Evolutionary conservation across 345 rosid genomes (phyloP).

Genomic region (Physaria fendleri): DNA sequence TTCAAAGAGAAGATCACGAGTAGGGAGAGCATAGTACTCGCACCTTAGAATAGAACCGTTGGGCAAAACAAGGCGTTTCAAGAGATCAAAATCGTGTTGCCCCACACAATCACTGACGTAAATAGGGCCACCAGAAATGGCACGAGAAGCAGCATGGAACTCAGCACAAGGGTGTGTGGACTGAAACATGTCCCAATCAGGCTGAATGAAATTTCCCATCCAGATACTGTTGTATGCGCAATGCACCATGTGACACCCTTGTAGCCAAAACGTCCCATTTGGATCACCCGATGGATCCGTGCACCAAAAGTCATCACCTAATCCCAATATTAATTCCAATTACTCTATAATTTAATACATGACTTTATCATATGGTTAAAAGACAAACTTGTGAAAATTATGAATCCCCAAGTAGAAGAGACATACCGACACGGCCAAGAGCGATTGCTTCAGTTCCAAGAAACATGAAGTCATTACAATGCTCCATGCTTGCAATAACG

Average conservation of each 20-base stretch:
- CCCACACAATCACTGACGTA: slow-evolving; percentile 82
- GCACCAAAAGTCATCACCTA: slow-evolving; percentile 99
- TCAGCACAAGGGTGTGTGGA: slow-evolving; percentile 93
- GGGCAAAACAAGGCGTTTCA: slow-evolving; percentile 63
- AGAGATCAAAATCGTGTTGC: slow-evolving; percentile 63
- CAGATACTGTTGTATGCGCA: slow-evolving; percentile 98
- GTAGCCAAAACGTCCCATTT: slow-evolving; percentile 94
- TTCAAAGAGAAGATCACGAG: slow-evolving; percentile 76
- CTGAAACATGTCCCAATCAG: slow-evolving; percentile 99
- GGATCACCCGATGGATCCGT: slow-evolving; percentile 97
- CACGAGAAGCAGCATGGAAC: slow-evolving; percentile 95
- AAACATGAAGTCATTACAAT: slow-evolving; percentile 95
- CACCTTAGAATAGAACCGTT: slow-evolving; percentile 85
- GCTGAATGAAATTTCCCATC: slow-evolving; percentile 99
- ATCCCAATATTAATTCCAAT: no score
- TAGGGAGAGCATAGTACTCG: slow-evolving; percentile 83
- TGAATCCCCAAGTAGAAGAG: background rate
- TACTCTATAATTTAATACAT: no score
- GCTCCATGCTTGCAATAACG: slow-evolving; percentile 97
- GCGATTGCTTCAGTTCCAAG: slow-evolving; percentile 91
- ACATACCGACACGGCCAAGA: slow-evolving; percentile 97
- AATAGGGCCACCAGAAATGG: slow-evolving; percentile 92
- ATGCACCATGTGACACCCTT: slow-evolving; percentile 98
- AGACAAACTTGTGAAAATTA: no score
- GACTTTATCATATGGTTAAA: no score